Evolutionary conservation across 495 filamentous ascomycete genomes (phyloP).

Genomic region (Paragyromitra xinjiangensis): DNA sequence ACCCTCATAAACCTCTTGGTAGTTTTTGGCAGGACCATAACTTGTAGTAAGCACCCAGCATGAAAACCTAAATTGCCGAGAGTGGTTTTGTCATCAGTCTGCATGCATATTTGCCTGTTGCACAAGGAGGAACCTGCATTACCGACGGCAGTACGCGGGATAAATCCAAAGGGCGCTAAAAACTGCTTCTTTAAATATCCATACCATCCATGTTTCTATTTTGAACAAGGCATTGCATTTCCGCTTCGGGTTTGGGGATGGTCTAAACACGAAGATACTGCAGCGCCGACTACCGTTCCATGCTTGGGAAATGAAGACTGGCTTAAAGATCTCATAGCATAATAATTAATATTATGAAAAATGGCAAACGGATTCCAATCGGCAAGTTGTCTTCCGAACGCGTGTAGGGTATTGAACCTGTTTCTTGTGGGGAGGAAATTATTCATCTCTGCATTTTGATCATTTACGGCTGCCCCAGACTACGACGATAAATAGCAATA

Average conservation of each 20-base stretch:
- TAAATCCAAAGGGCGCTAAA: neutral
- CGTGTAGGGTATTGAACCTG: neutral
- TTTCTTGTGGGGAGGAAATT: neutral
- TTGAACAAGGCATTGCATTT: neutral
- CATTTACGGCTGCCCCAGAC: too few relatives aligned
- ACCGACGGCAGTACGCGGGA: neutral
- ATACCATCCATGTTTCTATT: neutral
- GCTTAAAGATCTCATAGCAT: neutral
- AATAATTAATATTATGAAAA: neutral
- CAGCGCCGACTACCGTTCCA: neutral
- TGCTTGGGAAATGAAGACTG: neutral
- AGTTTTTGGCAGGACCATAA: neutral
- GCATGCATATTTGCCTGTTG: constrained; percentile 3
- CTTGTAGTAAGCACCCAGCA: neutral
- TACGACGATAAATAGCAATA: neutral
- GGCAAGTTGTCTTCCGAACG: neutral
- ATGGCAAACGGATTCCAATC: neutral
- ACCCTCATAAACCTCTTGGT: neutral
- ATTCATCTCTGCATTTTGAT: too few relatives aligned
- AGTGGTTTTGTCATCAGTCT: neutral
- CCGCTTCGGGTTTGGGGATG: neutral
- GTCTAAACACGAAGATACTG: neutral
- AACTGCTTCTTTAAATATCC: constrained; percentile 7
- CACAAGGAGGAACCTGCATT: neutral
- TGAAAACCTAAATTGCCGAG: neutral